phyloP scores from a whole-genome alignment of 2,329 filamentous ascomycete species.

The Neonectria punicea region DNA sequence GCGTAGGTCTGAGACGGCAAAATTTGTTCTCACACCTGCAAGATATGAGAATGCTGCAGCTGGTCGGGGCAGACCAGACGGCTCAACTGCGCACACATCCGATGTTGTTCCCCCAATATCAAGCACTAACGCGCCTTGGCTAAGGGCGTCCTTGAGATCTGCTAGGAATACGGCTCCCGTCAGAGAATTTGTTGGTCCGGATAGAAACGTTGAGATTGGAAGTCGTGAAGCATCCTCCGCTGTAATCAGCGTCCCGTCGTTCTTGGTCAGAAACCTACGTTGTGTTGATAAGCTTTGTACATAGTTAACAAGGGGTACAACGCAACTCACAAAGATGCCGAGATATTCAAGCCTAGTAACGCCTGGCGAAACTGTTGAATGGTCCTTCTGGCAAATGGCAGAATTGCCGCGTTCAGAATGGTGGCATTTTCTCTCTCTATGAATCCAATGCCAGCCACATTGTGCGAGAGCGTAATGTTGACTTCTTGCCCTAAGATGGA shows the following conservation, averaged over 20 bases:
- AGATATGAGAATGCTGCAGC: constrained; percentile 21
- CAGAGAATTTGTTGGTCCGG: constrained; percentile 70
- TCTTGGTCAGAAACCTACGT: constrained; percentile 69
- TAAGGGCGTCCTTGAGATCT: constrained; percentile 1
- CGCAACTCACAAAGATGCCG: constrained; percentile 17
- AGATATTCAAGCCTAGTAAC: constrained; percentile 54
- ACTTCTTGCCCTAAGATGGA: not conserved
- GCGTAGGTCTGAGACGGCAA: constrained; percentile 18
- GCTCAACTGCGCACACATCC: constrained; percentile 19
- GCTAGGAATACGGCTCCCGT: constrained; percentile 56
- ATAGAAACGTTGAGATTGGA: constrained; percentile 69
- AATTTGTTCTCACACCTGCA: constrained; percentile 22
- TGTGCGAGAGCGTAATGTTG: constrained; percentile 16
- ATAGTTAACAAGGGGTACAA: no score
- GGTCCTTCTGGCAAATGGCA: constrained; percentile 64
- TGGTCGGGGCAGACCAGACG: constrained; percentile 22
- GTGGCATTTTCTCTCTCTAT: constrained; percentile 71
- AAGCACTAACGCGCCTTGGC: constrained; percentile 8
- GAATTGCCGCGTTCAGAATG: constrained; percentile 70
- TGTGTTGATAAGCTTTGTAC: constrained; percentile 38
- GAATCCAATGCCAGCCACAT: constrained; percentile 53
- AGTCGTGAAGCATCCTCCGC: constrained; percentile 61
- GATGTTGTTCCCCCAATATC: constrained; percentile 28
- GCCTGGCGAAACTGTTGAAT: constrained; percentile 64
- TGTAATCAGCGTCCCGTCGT: constrained; percentile 68